phyloP scores from a whole-genome alignment of 352 stramenopile species.

The Phytophthora sp. region DNA sequence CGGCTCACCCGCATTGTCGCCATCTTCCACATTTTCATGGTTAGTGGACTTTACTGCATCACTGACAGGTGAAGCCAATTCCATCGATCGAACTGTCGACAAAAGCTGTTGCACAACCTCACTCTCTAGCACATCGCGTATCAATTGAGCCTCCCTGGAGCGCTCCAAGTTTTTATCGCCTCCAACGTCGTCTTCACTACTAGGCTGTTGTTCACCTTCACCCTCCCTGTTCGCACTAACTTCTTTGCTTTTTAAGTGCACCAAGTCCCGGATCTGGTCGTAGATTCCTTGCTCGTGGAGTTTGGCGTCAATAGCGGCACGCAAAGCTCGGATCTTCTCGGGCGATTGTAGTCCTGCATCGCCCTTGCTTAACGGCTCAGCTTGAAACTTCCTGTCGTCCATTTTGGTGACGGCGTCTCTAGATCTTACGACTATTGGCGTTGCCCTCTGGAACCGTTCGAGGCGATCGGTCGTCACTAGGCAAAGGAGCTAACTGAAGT shows the following conservation, averaged over 20 bases:
- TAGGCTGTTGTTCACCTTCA: background rate
- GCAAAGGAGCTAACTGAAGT: too few species aligned
- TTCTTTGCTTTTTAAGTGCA: conserved; percentile 37
- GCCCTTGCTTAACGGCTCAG: background rate
- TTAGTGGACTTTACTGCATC: background rate
- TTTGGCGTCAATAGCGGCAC: conserved; percentile 75
- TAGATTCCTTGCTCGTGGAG: conserved; percentile 81
- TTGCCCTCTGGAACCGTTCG: background rate
- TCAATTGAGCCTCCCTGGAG: conserved; percentile 30
- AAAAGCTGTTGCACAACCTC: conserved; percentile 80
- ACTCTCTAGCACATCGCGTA: conserved; percentile 73
- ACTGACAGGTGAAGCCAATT: conserved; percentile 1
- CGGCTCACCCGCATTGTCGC: background rate
- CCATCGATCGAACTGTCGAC: conserved; percentile 42
- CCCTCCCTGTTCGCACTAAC: background rate
- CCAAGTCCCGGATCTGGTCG: conserved; percentile 68
- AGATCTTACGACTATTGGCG: conserved; percentile 23
- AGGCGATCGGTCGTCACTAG: conserved; percentile 15
- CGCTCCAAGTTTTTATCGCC: background rate
- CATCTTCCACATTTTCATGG: conserved; percentile 3
- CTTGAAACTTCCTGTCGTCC: background rate
- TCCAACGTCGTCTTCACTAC: background rate
- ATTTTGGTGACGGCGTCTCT: background rate
- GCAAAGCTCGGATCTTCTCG: conserved; percentile 56
- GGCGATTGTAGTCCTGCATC: conserved; percentile 6